A percentile compares a stretch with the other conserved stretches of the same genome.
These are phyloP conservation scores for Rhizophagus prolifer DNA, from an alignment of 192 early-diverging fungal species.

Conservation along the genomic window DNA sequence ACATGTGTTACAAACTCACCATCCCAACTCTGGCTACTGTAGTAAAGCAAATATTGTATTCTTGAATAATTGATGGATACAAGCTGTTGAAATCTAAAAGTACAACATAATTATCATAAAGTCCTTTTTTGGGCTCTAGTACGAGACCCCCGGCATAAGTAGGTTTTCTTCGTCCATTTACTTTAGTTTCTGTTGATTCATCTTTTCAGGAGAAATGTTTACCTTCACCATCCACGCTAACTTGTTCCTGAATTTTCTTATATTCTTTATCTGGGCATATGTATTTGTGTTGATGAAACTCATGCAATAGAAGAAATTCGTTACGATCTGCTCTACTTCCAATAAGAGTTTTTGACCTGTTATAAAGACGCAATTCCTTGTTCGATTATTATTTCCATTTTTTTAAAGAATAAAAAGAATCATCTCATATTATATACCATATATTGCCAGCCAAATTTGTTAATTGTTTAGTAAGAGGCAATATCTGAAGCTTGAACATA, in stretches of 20 bases:
- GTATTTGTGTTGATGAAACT: slow-evolving; percentile 89
- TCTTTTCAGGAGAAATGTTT: slow-evolving; percentile 12
- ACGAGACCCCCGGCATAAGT: slow-evolving; percentile 95
- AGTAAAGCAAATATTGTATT: slow-evolving; percentile 99
- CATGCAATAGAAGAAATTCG: slow-evolving; percentile 92
- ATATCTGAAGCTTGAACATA: slow-evolving; percentile 86
- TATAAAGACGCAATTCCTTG: not conserved
- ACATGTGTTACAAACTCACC: slow-evolving; percentile 24
- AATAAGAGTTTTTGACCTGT: slow-evolving; percentile 75
- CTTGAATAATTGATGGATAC: slow-evolving; percentile 99
- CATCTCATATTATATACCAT: slow-evolving; percentile 54
- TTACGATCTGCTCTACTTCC: slow-evolving; percentile 93
- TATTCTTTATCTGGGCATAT: slow-evolving; percentile 86
- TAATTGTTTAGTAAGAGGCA: slow-evolving; percentile 90
- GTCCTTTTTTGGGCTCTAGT: slow-evolving; percentile 95
- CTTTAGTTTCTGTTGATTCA: slow-evolving; percentile 39
- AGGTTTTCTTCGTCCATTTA: slow-evolving; percentile 72
- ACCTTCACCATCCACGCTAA: slow-evolving; percentile 32
- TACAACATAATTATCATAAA: slow-evolving; percentile 94
- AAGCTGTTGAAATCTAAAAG: slow-evolving; percentile 98
- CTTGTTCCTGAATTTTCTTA: slow-evolving; percentile 30
- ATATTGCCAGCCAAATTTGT: slow-evolving; percentile 93
- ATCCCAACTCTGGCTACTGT: slow-evolving; percentile 66
- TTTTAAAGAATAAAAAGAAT: not conserved
- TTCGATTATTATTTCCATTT: not conserved